Conservation (phyloP, 495 filamentous ascomycete genomes). For the Pseudomonodictys pantanalensis region DNA sequence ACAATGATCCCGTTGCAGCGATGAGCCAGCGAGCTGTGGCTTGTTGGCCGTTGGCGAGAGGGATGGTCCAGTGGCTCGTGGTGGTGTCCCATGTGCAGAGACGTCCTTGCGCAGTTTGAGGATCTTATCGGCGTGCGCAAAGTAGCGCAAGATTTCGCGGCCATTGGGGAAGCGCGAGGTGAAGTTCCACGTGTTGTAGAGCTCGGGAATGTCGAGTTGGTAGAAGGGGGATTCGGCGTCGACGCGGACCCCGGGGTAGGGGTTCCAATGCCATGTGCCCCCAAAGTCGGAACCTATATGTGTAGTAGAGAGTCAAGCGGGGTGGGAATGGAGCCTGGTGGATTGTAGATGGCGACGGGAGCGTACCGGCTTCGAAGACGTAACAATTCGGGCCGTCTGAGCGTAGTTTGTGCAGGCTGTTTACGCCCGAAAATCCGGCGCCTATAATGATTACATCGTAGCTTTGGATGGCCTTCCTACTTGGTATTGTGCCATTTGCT, state of each 20-base stretch:
- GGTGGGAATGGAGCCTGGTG: neutral
- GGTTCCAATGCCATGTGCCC: constrained; percentile 56
- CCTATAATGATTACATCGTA: constrained; percentile 39
- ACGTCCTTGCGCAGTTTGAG: constrained; percentile 31
- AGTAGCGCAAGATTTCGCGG: constrained; percentile 35
- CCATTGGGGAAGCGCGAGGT: constrained; percentile 27
- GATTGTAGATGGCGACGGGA: neutral
- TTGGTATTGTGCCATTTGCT: neutral
- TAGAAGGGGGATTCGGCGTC: constrained; percentile 35
- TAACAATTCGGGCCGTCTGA: constrained; percentile 44
- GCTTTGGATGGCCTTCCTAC: neutral
- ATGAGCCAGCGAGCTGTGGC: neutral
- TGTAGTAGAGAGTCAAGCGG: neutral
- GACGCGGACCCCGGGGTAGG: constrained; percentile 50
- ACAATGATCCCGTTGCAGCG: no score
- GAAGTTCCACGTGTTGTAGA: constrained; percentile 34
- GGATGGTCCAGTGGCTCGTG: constrained; percentile 26
- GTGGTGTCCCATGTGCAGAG: constrained; percentile 25
- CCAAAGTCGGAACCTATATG: constrained; percentile 47
- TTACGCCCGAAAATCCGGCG: constrained; percentile 49
- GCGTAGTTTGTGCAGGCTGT: constrained; percentile 44
- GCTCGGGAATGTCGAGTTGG: constrained; percentile 29
- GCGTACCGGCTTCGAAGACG: constrained; percentile 48
- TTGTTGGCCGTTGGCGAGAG: neutral
- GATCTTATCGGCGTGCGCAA: constrained; percentile 36